These are phyloP conservation scores for Nigrograna mackinnonii DNA, from an alignment of 2,329 filamentous ascomycete species.

Conservation along the genomic window DNA sequence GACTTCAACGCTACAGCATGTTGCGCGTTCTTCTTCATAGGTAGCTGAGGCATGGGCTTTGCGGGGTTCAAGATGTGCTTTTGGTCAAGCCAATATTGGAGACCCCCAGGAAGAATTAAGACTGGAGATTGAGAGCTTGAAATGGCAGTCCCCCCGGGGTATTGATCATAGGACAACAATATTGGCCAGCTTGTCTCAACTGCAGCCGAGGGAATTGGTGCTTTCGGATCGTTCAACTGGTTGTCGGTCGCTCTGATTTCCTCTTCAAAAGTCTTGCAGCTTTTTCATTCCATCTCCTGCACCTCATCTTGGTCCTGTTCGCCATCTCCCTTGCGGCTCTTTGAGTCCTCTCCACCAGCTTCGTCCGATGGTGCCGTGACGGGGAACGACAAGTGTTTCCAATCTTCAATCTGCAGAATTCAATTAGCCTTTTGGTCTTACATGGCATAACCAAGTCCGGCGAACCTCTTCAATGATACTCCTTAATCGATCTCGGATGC, in stretches of 20 bases:
- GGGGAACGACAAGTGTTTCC: constrained; percentile 81
- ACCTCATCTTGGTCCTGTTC: constrained; percentile 23
- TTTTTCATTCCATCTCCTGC: constrained; percentile 22
- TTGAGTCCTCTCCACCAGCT: constrained; percentile 16
- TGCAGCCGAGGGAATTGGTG: not conserved
- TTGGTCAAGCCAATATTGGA: too few relatives aligned
- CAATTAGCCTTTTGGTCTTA: not conserved
- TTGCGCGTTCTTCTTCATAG: too few relatives aligned
- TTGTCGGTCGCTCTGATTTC: too few relatives aligned
- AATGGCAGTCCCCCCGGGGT: too few relatives aligned
- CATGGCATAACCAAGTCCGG: not conserved
- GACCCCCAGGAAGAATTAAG: too few relatives aligned
- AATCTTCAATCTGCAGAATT: constrained; percentile 65
- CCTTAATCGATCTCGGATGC: constrained; percentile 84
- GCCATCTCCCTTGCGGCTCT: constrained; percentile 13
- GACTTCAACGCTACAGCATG: too few relatives aligned
- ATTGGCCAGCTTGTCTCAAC: not conserved
- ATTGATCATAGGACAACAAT: too few relatives aligned
- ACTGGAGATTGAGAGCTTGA: too few relatives aligned
- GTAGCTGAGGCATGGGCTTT: too few relatives aligned
- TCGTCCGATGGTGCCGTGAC: constrained; percentile 23
- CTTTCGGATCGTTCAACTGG: not conserved
- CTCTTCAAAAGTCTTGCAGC: too few relatives aligned
- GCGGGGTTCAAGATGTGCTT: too few relatives aligned
- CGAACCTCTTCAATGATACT: constrained; percentile 88